Evolutionary conservation across 2,329 filamentous ascomycete genomes (phyloP), one percentile per base, ranked within the genome.

Genomic region (Aspergillus pseudoglaucus): DNA sequence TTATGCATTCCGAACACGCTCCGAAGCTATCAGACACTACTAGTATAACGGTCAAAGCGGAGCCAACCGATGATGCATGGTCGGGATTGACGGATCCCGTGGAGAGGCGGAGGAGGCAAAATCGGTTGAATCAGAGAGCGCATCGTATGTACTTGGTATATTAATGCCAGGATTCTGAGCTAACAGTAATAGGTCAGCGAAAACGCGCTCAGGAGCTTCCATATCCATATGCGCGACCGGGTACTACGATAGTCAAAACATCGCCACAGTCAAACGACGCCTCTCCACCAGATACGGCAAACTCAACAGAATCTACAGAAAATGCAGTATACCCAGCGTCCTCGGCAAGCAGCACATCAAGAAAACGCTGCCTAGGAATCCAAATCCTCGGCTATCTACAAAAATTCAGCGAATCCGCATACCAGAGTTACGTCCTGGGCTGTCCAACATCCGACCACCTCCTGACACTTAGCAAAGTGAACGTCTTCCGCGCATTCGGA

Each of bases 401-500:
- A 3, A 42, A 25, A 27, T 61, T 62, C 40, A 56, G 54, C 35
- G 42, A 54, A 23, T 45, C 48, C 3, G 62, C 61, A 5, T 57
- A 54, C 23, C 47, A 56, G 27, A 60, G 59, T 47, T 65, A 64
- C 44, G 49, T 56, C 18, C 47, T 51, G 5, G 58, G 60, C 6
- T 54, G 49, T 46, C 57, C 61, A 9, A 46, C 59, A 42, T 40
- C 59, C 22, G 65, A 68, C 47, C 66, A 67, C 33, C 54, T 69
- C 3, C 49, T 69, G n/a, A 59, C 55, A 1, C 53, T 69, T 12
- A 60, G 60, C 6, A 63, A 64, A 22, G 55, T 65, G 17, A 69
- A 69, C 22, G 64, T 69, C 10, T 67, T 65, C 49, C 62, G 64
- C 5, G 66, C 62, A 5, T 58, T 67, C 35, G 48, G 47, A 3